Conservation (phyloP, 805 yeast species). For the Pichia sporocuriosa region DNA sequence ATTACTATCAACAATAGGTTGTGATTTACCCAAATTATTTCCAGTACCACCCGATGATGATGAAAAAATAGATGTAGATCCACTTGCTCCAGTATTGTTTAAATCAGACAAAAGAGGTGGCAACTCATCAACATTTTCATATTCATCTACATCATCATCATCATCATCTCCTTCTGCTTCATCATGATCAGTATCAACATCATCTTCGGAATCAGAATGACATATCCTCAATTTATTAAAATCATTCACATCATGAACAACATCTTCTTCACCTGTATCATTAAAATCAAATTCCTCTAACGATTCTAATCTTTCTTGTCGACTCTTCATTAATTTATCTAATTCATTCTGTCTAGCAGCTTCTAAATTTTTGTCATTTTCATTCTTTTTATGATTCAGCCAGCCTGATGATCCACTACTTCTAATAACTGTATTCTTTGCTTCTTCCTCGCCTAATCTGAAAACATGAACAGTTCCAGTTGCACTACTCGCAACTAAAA, state of each 20-base stretch:
- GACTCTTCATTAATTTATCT: conserved; percentile 10
- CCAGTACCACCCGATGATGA: conserved; percentile 21
- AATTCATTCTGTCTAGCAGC: conserved; percentile 12
- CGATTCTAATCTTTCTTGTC: conserved; percentile 11
- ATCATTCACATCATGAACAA: conserved; percentile 18
- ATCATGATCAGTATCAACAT: conserved; percentile 15
- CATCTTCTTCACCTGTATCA: conserved; percentile 32
- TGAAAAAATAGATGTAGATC: conserved; percentile 20
- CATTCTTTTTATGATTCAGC: conserved; percentile 9
- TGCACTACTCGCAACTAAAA: conserved; percentile 79
- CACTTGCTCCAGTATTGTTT: background rate
- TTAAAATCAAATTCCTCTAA: conserved; percentile 1
- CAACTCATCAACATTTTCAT: conserved; percentile 11
- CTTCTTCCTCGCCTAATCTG: conserved; percentile 51
- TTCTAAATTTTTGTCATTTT: conserved; percentile 9
- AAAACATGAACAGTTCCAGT: conserved; percentile 93
- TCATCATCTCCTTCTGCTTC: conserved; percentile 14
- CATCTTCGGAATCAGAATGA: too few species aligned
- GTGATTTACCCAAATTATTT: conserved; percentile 30
- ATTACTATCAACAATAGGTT: conserved; percentile 65
- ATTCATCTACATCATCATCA: conserved; percentile 30
- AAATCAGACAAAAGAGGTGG: conserved; percentile 10
- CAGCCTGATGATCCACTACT: conserved; percentile 11
- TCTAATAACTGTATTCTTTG: conserved; percentile 25
- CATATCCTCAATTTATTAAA: too few species aligned